A percentile compares a stretch with the other conserved stretches of the same genome.
These are phyloP conservation scores for Suillus paluster DNA, from an alignment of 768 basidiomycete species.

Conservation along the genomic window DNA sequence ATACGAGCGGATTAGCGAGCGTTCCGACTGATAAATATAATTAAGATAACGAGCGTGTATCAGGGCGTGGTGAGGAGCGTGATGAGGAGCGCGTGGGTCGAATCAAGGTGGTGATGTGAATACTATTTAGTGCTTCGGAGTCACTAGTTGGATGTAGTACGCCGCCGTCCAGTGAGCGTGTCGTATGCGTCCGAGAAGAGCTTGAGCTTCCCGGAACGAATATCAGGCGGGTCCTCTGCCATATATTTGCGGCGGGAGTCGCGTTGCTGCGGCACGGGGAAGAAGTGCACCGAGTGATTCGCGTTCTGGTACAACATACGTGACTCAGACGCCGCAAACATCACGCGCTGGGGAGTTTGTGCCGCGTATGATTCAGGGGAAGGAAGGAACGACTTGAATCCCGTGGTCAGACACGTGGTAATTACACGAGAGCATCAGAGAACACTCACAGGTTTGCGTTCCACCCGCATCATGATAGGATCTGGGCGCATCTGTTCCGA, in stretches of 20 bases:
- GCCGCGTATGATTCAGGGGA: constrained; percentile 17
- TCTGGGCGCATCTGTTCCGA: constrained; percentile 13
- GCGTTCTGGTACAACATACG: constrained; percentile 24
- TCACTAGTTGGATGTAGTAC: constrained; percentile 16
- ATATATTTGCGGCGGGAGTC: constrained; percentile 5
- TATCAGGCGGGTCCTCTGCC: constrained; percentile 11
- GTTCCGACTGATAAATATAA: neutral
- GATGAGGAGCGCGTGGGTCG: neutral
- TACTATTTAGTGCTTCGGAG: neutral
- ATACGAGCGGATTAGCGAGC: neutral
- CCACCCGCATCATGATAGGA: constrained; percentile 24
- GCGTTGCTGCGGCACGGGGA: constrained; percentile 20
- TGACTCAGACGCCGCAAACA: constrained; percentile 16
- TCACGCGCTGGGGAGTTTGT: constrained; percentile 10
- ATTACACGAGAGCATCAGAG: neutral
- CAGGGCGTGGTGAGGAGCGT: neutral
- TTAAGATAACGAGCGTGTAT: neutral
- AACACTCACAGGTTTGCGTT: constrained; percentile 14
- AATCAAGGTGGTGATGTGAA: neutral
- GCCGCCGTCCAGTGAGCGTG: constrained; percentile 19
- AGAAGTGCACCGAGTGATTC: constrained; percentile 17
- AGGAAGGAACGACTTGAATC: constrained; percentile 5
- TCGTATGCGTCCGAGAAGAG: constrained; percentile 29
- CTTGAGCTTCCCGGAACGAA: constrained; percentile 26
- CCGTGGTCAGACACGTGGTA: neutral